Evolutionary conservation across 352 stramenopile species (phyloP).

Genomic region (Phytophthora foliorum): DNA sequence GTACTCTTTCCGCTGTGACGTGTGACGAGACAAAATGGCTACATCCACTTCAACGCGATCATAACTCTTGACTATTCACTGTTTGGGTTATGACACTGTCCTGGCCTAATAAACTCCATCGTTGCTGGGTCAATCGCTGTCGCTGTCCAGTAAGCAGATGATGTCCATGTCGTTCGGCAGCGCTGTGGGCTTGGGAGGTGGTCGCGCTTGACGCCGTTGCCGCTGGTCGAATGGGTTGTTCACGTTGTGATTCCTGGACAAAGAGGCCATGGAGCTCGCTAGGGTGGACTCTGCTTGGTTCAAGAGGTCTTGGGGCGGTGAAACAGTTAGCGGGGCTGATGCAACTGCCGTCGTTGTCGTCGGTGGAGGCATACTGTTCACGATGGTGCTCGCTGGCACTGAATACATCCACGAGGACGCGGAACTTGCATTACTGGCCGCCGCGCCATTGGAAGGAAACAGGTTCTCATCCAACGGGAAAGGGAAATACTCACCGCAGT

Average conservation of each 20-base stretch:
- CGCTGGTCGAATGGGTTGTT: constrained; percentile 60
- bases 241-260: constrained; percentile 70
- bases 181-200: constrained; percentile 26
- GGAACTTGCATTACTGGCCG: constrained; percentile 26
- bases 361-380: constrained; percentile 36
- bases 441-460: constrained; percentile 42
- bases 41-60: constrained; percentile 12
- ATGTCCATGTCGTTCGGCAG: constrained; percentile 62
- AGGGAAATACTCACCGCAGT: constrained; percentile 56
- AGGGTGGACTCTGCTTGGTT: constrained; percentile 58
- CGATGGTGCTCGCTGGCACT: constrained; percentile 45
- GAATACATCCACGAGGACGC: constrained; percentile 43
- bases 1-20: constrained; percentile 8
- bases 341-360: constrained; percentile 11
- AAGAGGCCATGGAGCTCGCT: constrained; percentile 68
- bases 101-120: constrained; percentile 27
- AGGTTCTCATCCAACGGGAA: constrained; percentile 72
- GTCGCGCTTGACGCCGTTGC: constrained; percentile 32
- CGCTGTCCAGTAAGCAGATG: constrained; percentile 83
- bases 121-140: constrained; percentile 62
- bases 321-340: constrained; percentile 19
- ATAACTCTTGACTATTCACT: constrained; percentile 10
- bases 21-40: constrained; percentile 18
- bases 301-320: constrained; percentile 34
- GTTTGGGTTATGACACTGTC: constrained; percentile 9